Percentiles rank a stretch among this genome's conserved stretches.
These are phyloP conservation scores for Leccinum aurantiacum DNA, from an alignment of 768 basidiomycete species.

Conservation along the genomic window DNA sequence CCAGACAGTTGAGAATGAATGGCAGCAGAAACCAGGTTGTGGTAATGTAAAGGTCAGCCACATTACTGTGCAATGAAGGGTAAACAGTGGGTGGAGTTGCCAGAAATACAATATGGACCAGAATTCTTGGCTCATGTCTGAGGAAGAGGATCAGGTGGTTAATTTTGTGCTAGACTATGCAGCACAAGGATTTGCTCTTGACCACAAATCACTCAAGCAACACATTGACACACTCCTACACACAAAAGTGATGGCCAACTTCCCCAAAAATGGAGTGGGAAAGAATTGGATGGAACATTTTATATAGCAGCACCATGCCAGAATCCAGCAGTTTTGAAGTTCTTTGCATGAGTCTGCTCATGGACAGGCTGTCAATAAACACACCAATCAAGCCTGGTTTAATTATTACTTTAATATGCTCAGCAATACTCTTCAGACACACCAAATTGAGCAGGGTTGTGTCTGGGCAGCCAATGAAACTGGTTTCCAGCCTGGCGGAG, in stretches of 20 bases:
- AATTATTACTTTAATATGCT: conserved; percentile 31
- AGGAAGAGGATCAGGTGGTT: background rate
- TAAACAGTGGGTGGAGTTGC: too few relatives aligned
- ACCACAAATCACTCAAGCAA: background rate
- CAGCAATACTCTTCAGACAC: conserved; percentile 15
- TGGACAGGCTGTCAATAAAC: conserved; percentile 38
- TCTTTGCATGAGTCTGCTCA: background rate
- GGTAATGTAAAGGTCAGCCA: too few relatives aligned
- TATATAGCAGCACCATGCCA: background rate
- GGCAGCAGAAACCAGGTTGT: too few relatives aligned
- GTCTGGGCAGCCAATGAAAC: conserved; percentile 21
- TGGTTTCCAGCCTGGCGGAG: conserved; percentile 12
- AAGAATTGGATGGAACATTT: background rate
- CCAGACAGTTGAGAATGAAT: too few relatives aligned
- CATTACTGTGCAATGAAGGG: too few relatives aligned
- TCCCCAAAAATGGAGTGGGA: background rate
- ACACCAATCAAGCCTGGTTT: conserved; percentile 32
- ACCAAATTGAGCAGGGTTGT: conserved; percentile 6
- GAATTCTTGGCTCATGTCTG: too few relatives aligned
- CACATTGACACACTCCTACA: background rate
- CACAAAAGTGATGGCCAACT: background rate
- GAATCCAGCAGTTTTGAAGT: background rate
- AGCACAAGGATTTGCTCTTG: background rate
- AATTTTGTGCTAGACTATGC: background rate
- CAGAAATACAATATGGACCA: too few relatives aligned